These are phyloP conservation scores for Endotrypanum monterogeii DNA, from an alignment of 208 protist genomes.

Conservation along the genomic window DNA sequence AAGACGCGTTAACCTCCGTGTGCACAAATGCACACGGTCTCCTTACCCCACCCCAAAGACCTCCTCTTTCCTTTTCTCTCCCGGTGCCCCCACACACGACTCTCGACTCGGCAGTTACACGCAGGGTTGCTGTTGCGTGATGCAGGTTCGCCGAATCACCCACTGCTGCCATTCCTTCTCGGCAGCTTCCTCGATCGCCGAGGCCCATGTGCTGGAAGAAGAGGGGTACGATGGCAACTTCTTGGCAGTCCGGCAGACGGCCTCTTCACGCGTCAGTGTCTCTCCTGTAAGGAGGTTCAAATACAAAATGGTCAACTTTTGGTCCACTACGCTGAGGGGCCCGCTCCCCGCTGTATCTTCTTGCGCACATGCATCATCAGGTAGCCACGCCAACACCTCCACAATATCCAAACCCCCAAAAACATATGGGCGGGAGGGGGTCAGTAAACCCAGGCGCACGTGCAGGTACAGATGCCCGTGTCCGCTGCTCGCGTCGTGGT, in stretches of 20 bases:
- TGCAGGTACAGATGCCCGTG: slow-evolving; percentile 60
- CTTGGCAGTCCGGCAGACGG: slow-evolving; percentile 12
- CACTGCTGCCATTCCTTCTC: slow-evolving; percentile 41
- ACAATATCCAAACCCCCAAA: slow-evolving; percentile 75
- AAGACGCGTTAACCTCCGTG: neutral
- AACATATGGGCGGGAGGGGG: slow-evolving; percentile 60
- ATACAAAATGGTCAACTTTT: slow-evolving; percentile 23
- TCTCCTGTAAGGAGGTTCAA: slow-evolving; percentile 36
- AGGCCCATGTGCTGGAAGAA: slow-evolving; percentile 17
- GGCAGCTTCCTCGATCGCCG: slow-evolving; percentile 28
- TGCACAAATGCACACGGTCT: neutral
- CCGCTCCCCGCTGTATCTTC: slow-evolving; percentile 5
- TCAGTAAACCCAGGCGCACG: slow-evolving; percentile 70
- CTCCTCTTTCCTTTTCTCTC: no score
- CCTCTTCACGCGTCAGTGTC: slow-evolving; percentile 30
- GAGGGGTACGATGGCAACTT: slow-evolving; percentile 13
- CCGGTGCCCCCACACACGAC: neutral
- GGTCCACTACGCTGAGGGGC: neutral
- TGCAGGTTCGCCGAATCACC: slow-evolving; percentile 15
- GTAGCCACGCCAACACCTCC: slow-evolving; percentile 41
- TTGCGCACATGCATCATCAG: slow-evolving; percentile 11
- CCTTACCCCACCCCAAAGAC: neutral
- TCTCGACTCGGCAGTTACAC: neutral
- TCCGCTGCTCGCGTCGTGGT: slow-evolving; percentile 12
- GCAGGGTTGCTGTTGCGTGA: slow-evolving; percentile 19